A percentile compares a stretch with the other conserved stretches of the same genome.
phyloP scores from a whole-genome alignment of 1,284 basidiomycete species.

The Leccinum holopus region DNA sequence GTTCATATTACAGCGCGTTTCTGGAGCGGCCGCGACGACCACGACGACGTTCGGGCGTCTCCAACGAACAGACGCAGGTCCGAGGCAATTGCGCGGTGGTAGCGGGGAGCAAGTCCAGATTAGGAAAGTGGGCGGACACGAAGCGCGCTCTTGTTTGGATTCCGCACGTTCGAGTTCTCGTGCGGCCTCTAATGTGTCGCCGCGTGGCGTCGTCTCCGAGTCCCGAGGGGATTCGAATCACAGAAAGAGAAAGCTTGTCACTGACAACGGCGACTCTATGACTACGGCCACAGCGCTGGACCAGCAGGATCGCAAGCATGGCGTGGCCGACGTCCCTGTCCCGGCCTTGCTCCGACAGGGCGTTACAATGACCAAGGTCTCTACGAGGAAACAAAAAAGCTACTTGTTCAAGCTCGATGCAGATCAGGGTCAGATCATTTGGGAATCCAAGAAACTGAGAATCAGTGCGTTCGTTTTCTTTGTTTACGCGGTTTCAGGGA shows the following conservation, averaged over 20 bases:
- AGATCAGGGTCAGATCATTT: slow-evolving; percentile 79
- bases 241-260: not conserved
- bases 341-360: slow-evolving; percentile 58
- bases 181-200: not conserved
- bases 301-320: slow-evolving; percentile 14
- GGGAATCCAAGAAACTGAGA: slow-evolving; percentile 77
- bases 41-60: slow-evolving; percentile 22
- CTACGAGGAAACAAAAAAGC: slow-evolving; percentile 78
- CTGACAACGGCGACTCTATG: not conserved
- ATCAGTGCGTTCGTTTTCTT: slow-evolving; percentile 55
- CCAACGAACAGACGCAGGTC: slow-evolving; percentile 7
- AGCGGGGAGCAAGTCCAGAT: slow-evolving; percentile 14
- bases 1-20: slow-evolving; percentile 19
- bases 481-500: not conserved
- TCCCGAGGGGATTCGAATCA: not conserved
- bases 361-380: slow-evolving; percentile 84
- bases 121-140: slow-evolving; percentile 17
- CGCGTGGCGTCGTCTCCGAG: not conserved
- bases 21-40: slow-evolving; percentile 22
- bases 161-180: not conserved
- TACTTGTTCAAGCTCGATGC: slow-evolving; percentile 75
- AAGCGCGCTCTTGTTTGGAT: not conserved
- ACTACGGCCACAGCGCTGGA: slow-evolving; percentile 11
- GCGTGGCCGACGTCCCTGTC: slow-evolving; percentile 42
- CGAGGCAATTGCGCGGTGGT: not conserved